These are phyloP conservation scores for Echria macrotheca DNA, from an alignment of 495 filamentous ascomycete genomes.

Conservation along the genomic window DNA sequence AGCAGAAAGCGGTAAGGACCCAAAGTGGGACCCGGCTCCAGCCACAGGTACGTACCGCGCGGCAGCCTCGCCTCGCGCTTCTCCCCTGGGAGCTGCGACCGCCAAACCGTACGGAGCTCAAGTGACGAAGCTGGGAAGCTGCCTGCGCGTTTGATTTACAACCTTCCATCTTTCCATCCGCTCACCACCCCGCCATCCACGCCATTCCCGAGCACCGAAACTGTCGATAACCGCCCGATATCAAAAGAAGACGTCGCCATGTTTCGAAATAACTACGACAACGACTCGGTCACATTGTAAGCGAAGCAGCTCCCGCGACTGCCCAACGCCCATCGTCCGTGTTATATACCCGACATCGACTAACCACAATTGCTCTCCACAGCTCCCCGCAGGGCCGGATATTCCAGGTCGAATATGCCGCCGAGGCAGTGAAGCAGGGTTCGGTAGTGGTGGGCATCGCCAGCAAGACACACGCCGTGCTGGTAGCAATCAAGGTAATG, in stretches of 20 bases:
- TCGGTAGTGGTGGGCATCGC: conserved; percentile 95
- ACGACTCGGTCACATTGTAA: conserved; percentile 99
- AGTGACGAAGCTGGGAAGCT: conserved; percentile 33
- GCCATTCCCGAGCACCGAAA: background rate
- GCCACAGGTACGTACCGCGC: conserved; percentile 20
- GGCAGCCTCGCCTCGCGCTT: conserved; percentile 7
- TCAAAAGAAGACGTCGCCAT: conserved; percentile 54
- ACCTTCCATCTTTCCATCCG: background rate
- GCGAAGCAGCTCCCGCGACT: too few species aligned
- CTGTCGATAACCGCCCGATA: too few species aligned
- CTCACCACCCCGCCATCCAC: background rate
- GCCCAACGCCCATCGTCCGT: background rate
- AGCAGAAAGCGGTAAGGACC: background rate
- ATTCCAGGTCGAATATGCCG: conserved; percentile 99
- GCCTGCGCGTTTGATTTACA: conserved; percentile 16
- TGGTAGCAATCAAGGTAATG: conserved; percentile 88
- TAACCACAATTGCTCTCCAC: conserved; percentile 9
- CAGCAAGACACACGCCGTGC: conserved; percentile 95
- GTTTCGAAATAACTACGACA: conserved; percentile 99
- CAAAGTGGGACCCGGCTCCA: background rate
- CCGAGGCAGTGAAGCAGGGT: conserved; percentile 97
- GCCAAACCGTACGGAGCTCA: too few species aligned
- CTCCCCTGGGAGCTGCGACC: too few species aligned
- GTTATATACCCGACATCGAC: background rate
- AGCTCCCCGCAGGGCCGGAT: conserved; percentile 99